A percentile compares a stretch with the other conserved stretches of the same genome.
Evolutionary conservation across 2,329 filamentous ascomycete species (phyloP).

Genomic region (Aspergillus versicolor): DNA sequence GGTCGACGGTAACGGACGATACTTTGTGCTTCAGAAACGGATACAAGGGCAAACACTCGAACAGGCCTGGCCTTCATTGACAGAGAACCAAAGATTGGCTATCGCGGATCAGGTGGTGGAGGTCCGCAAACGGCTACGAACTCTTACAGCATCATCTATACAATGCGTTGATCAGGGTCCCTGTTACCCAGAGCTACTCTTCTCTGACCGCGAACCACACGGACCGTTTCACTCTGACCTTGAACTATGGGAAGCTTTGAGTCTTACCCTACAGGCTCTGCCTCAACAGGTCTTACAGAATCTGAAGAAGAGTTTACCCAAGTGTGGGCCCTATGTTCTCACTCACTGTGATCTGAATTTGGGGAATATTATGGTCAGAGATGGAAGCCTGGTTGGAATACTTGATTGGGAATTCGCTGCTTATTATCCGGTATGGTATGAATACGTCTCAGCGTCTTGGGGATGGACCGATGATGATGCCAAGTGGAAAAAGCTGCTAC

Average conservation of each 20-base stretch:
- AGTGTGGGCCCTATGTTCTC: constrained; percentile 24
- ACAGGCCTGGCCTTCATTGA: no score
- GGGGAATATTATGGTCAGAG: constrained; percentile 27
- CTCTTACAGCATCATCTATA: constrained; percentile 15
- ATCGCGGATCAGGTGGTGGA: constrained; percentile 20
- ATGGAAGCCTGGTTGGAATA: constrained; percentile 2
- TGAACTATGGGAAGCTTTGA: constrained; percentile 19
- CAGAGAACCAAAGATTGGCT: constrained; percentile 9
- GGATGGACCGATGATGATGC: no score
- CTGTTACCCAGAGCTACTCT: constrained; percentile 18
- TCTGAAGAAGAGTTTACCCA: constrained; percentile 20
- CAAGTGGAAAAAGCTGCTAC: no score
- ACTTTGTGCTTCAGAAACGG: no score
- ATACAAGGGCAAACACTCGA: no score
- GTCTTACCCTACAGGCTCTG: constrained; percentile 10
- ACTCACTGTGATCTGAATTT: constrained; percentile 28
- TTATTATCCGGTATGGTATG: no score
- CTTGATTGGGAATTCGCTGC: no score
- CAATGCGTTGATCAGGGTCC: constrained; percentile 15
- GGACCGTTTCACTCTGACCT: constrained; percentile 20
- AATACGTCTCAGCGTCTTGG: no score
- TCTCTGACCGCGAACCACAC: constrained; percentile 10
- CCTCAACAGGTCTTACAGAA: constrained; percentile 18
- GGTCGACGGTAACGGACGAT: no score
- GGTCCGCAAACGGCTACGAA: constrained; percentile 15